Conservation (phyloP, 2,329 filamentous ascomycete genomes). For the Alternaria tenuissima region DNA sequence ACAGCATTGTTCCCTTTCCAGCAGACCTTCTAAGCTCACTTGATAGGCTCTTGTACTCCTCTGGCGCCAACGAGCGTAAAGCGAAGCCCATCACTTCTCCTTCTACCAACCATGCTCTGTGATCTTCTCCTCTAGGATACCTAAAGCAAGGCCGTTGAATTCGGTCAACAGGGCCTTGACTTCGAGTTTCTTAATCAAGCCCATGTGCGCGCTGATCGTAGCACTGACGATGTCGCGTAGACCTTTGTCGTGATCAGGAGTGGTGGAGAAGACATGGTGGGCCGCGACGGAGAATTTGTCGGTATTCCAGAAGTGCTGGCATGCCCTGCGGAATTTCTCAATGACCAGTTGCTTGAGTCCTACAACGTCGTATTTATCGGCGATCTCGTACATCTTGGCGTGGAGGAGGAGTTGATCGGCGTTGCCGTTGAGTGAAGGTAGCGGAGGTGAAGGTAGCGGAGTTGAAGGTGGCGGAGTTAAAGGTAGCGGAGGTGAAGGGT, state of each 20-base stretch:
- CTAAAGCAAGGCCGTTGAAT: not conserved
- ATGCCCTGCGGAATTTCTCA: not conserved
- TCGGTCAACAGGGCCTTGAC: not conserved
- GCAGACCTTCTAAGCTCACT: too few relatives aligned
- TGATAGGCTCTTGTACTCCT: too few relatives aligned
- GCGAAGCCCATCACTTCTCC: not conserved
- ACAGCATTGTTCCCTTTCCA: too few relatives aligned
- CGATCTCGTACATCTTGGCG: conserved; percentile 2
- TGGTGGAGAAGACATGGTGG: not conserved
- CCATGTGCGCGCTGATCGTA: not conserved
- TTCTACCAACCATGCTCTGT: not conserved
- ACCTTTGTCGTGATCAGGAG: not conserved
- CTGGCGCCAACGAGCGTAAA: not conserved
- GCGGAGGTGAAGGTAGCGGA: not conserved
- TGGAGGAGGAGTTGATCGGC: not conserved
- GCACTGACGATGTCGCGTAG: not conserved
- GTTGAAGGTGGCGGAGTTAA: too few relatives aligned
- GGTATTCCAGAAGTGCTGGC: not conserved
- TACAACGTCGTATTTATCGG: not conserved
- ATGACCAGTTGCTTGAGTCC: not conserved
- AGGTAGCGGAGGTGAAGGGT: not conserved
- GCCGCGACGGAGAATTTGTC: not conserved
- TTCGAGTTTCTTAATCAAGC: not conserved
- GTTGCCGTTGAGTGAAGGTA: not conserved
- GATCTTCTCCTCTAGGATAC: not conserved